These are phyloP conservation scores for Suhomyces bokatorum DNA, from an alignment of 1,139 yeast genomes.

Conservation along the genomic window DNA sequence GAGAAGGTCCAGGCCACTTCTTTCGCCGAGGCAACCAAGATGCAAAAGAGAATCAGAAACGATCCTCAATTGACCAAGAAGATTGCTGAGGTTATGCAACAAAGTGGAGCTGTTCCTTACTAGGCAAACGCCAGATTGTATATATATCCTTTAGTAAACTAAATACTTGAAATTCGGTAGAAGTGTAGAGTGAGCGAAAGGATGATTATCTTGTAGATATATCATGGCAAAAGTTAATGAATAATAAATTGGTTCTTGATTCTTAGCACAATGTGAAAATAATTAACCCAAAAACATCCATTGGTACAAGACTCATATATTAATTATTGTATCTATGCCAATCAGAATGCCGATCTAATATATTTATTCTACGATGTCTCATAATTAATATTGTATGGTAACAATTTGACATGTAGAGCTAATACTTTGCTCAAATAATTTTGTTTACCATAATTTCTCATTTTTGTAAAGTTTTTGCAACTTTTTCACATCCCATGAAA, in stretches of 20 bases:
- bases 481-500: constrained; percentile 5
- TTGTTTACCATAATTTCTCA: background rate
- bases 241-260: too few species aligned
- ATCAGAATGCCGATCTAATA: too few species aligned
- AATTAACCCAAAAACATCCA: too few species aligned
- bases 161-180: constrained; percentile 1
- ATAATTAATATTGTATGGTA: too few species aligned
- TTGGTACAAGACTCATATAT: too few species aligned
- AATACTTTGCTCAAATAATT: too few species aligned
- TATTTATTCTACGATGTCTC: too few species aligned
- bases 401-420: too few species aligned
- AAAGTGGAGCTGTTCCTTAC: constrained; percentile 19
- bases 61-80: constrained; percentile 59
- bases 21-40: constrained; percentile 87
- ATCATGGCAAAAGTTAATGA: too few species aligned
- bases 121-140: constrained; percentile 8
- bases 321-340: too few species aligned
- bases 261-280: too few species aligned
- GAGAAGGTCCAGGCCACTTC: constrained; percentile 92
- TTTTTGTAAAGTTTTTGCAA: constrained; percentile 3
- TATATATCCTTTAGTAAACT: constrained; percentile 4
- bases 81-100: constrained; percentile 48
- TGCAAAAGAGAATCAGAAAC: constrained; percentile 69
- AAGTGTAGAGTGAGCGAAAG: background rate
- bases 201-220: too few species aligned